phyloP scores from a whole-genome alignment of 208 protist genomes.

The Trypanosoma cruzi region DNA sequence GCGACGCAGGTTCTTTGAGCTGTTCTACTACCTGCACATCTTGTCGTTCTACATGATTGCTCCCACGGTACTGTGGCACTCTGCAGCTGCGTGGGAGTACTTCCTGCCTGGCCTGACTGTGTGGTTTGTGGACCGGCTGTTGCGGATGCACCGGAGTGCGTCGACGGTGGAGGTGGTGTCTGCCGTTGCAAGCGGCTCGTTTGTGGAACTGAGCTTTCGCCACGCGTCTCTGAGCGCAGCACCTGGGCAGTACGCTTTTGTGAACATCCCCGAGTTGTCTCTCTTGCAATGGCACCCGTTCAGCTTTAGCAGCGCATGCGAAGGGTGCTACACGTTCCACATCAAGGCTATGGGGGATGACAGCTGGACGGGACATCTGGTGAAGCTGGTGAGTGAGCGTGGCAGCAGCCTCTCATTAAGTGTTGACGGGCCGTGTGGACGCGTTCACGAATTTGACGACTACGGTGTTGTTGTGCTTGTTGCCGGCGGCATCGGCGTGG shows the following conservation, averaged over 20 bases:
- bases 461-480: conserved; percentile 44
- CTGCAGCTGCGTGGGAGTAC: conserved; percentile 61
- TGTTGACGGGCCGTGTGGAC: conserved; percentile 53
- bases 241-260: conserved; percentile 44
- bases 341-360: conserved; percentile 55
- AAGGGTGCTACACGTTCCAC: conserved; percentile 29
- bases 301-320: conserved; percentile 33
- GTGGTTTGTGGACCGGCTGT: conserved; percentile 51
- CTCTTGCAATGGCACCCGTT: conserved; percentile 75
- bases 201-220: conserved; percentile 17
- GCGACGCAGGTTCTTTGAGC: conserved; percentile 56
- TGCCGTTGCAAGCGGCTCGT: conserved; percentile 5
- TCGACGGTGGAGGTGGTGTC: conserved; percentile 24
- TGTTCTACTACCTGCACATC: conserved; percentile 77
- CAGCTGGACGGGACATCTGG: conserved; percentile 47
- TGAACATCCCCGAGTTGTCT: conserved; percentile 59
- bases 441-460: conserved; percentile 35
- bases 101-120: conserved; percentile 54
- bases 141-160: conserved; percentile 45
- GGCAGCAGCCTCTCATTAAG: conserved; percentile 32
- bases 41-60: conserved; percentile 45
- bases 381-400: conserved; percentile 23
- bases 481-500: conserved; percentile 49
- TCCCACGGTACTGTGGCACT: conserved; percentile 53
- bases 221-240: conserved; percentile 13